Evolutionary conservation across 176 grass and related monocot genomes (phyloP).

Genomic region (Secale cereale): DNA sequence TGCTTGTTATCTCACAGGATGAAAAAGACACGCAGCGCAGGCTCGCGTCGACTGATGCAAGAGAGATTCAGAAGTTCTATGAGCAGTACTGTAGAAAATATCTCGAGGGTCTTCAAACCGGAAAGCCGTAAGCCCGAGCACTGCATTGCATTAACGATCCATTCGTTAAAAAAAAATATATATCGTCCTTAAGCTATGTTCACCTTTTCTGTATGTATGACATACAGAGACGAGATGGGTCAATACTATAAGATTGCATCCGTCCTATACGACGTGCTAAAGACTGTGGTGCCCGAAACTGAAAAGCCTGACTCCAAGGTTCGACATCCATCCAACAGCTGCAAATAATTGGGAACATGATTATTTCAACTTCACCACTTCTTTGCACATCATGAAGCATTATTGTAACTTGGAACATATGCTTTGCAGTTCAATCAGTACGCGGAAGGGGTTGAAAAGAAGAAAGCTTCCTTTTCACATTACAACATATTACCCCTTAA

Average conservation of each 20-base stretch:
- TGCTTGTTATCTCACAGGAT: conserved; percentile 48
- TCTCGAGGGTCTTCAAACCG: conserved; percentile 25
- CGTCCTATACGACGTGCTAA: conserved; percentile 83
- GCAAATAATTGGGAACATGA: neutral
- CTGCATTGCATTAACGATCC: neutral
- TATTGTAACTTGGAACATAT: neutral
- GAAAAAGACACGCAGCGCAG: conserved; percentile 34
- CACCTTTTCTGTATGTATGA: conserved; percentile 23
- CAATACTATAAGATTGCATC: conserved; percentile 73
- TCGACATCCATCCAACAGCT: neutral
- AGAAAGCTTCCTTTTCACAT: conserved; percentile 62
- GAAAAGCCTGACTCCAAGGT: conserved; percentile 37
- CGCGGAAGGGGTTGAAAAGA: conserved; percentile 60
- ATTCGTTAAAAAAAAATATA: neutral
- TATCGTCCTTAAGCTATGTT: conserved; percentile 20
- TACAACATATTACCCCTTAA: conserved; percentile 98
- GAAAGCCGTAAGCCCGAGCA: conserved; percentile 57
- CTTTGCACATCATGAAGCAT: neutral
- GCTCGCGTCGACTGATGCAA: conserved; percentile 53
- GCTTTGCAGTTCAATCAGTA: conserved; percentile 45
- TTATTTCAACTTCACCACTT: neutral
- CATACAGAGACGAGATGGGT: conserved; percentile 67
- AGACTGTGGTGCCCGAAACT: conserved; percentile 43
- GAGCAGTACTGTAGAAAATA: conserved; percentile 45
- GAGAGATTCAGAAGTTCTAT: conserved; percentile 77